Base-by-base conservation (phyloP, 129 eudicot species). In the Pulicaria dysenterica region DNA sequence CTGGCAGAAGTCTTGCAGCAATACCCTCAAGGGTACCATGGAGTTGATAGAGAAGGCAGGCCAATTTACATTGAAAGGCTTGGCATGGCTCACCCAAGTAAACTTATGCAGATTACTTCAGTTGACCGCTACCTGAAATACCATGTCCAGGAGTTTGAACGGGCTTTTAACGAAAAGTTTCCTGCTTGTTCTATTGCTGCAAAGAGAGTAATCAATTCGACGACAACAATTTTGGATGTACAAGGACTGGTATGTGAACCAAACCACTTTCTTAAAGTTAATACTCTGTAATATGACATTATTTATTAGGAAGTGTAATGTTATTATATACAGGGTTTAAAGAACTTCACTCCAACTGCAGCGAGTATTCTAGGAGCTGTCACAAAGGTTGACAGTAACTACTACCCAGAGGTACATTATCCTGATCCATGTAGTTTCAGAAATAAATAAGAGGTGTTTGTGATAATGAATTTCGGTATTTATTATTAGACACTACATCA, bases 1-100 rank as follows among this genome's bases (percentile, higher is more conserved):
- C 72, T 85, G 48, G 91, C 85, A 74, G 96, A 92, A 82, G 98
- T 92, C 19, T 70, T 85, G 79, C 86, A 85, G 66, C 83, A 83
- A 65, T 92, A 92, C 57, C 98, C 98, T 15, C 98, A 92, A 76
- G 98, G 98, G 70, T 92, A 89, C 82, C 98, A 92, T 85, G 98
- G 98, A 61, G 96, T 92, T 71, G 98, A 92, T 67, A 81, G 76
- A 73, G 96, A 85, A 70, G 98, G 98, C 47, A 83, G 98, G 10
- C 98, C 96, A 60, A 77, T 92, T 78, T 92, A 92, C 60, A 89
- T 92, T 47, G 98, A 92, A 81, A 77, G 98, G 82, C 91, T 92
- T 63, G 96, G 96, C 5, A 76, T 72, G 72, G 91, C 95, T 16
- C 85, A 91, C 61, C 97, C 97, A 5, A 84, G 88, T 74, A 88